Conservation (phyloP, 257 asterid species). For the Solanum sparsipilum region DNA sequence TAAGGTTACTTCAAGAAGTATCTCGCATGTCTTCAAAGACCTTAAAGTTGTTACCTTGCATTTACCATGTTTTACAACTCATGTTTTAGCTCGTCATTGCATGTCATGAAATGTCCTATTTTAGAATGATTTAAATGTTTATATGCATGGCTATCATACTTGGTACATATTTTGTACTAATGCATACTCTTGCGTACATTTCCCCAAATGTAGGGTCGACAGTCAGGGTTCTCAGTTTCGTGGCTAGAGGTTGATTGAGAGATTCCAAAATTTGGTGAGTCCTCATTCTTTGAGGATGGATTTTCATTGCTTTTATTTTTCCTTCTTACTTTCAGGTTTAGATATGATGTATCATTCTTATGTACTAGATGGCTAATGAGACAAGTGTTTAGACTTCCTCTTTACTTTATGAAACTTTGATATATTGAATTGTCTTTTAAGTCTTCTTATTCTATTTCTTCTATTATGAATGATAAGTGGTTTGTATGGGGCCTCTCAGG, state of each 20-base stretch:
- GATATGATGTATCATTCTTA: background rate
- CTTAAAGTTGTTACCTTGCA: background rate
- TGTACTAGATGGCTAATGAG: background rate
- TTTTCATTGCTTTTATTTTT: no score
- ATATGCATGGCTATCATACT: background rate
- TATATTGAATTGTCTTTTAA: no score
- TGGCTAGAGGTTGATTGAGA: background rate
- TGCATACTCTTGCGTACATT: background rate
- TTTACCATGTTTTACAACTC: background rate
- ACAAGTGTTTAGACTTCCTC: background rate
- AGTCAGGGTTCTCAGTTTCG: background rate
- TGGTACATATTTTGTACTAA: background rate
- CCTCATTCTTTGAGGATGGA: background rate
- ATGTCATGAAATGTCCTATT: background rate
- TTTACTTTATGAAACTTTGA: background rate
- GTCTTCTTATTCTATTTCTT: background rate
- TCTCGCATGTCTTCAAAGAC: no score
- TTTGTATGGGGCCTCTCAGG: background rate
- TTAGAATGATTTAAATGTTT: no score
- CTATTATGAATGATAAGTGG: background rate
- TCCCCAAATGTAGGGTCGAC: background rate
- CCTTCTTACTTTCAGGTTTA: no score
- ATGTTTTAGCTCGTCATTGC: no score
- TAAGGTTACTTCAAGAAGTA: background rate
- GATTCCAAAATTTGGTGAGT: background rate